These are phyloP conservation scores for Petunia secreta DNA, from an alignment of 257 asterid genomes.

Conservation along the genomic window DNA sequence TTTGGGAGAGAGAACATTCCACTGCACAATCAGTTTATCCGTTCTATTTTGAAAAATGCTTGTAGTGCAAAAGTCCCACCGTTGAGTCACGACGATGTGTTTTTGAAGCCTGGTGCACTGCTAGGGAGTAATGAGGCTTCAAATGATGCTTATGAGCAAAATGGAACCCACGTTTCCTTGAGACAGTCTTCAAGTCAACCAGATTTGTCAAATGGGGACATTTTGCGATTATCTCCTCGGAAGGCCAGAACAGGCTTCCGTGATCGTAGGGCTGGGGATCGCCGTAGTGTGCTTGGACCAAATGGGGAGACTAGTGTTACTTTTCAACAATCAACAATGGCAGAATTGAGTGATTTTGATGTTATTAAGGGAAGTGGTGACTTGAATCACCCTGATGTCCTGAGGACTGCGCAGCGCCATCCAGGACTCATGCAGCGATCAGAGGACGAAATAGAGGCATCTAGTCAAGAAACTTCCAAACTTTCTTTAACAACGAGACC, in stretches of 20 bases:
- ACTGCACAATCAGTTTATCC: slow-evolving; percentile 69
- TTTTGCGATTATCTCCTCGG: slow-evolving; percentile 61
- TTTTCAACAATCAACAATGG: slow-evolving; percentile 40
- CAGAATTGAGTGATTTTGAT: slow-evolving; percentile 44
- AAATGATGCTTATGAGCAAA: slow-evolving; percentile 40
- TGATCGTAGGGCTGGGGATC: slow-evolving; percentile 62
- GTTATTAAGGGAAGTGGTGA: slow-evolving; percentile 57
- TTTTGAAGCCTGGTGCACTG: slow-evolving; percentile 34
- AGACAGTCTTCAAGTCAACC: slow-evolving; percentile 44
- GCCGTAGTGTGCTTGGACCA: slow-evolving; percentile 56
- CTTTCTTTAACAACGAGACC: slow-evolving; percentile 39
- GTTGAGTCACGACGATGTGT: slow-evolving; percentile 36
- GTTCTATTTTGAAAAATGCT: slow-evolving; percentile 66
- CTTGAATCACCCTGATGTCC: slow-evolving; percentile 41
- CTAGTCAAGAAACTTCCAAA: slow-evolving; percentile 34
- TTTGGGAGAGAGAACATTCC: slow-evolving; percentile 65
- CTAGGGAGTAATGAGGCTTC: slow-evolving; percentile 38
- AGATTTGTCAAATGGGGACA: slow-evolving; percentile 52
- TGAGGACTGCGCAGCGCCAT: slow-evolving; percentile 42
- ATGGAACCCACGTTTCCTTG: slow-evolving; percentile 42
- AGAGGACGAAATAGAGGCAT: slow-evolving; percentile 36
- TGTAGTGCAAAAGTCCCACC: slow-evolving; percentile 61
- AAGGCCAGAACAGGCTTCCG: slow-evolving; percentile 58
- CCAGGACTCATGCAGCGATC: slow-evolving; percentile 2
- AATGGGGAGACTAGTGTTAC: slow-evolving; percentile 51